Evolutionary conservation across 2,329 filamentous ascomycete species (phyloP).

Genomic region (Periglandula ipomoeae): DNA sequence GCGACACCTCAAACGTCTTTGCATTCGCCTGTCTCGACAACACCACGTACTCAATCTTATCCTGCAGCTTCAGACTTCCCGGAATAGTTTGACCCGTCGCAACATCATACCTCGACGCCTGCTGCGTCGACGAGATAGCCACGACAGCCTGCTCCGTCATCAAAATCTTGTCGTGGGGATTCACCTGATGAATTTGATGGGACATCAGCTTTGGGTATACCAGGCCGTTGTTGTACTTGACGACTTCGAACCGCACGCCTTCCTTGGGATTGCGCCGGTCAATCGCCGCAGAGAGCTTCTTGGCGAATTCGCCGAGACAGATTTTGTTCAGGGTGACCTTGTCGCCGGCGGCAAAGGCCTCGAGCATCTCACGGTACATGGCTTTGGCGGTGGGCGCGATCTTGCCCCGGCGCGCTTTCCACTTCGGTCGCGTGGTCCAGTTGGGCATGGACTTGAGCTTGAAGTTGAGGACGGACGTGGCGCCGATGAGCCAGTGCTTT

Average conservation of each 20-base stretch:
- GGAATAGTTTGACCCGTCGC: constrained; percentile 30
- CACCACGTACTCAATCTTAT: constrained; percentile 56
- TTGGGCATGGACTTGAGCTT: constrained; percentile 37
- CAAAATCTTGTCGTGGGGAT: constrained; percentile 28
- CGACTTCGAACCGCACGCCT: constrained; percentile 43
- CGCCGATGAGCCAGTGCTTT: constrained; percentile 26
- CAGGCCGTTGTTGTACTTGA: constrained; percentile 35
- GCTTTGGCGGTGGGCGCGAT: constrained; percentile 45
- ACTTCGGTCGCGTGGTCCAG: constrained; percentile 31
- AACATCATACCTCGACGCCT: constrained; percentile 32
- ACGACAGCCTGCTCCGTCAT: constrained; percentile 48
- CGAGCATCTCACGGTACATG: constrained; percentile 53
- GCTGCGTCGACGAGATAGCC: constrained; percentile 47
- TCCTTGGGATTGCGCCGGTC: constrained; percentile 37
- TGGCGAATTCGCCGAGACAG: constrained; percentile 43
- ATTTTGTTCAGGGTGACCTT: constrained; percentile 37
- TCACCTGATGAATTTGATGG: constrained; percentile 41
- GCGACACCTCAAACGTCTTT: constrained; percentile 34
- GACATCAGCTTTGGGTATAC: constrained; percentile 43
- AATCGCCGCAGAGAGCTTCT: constrained; percentile 44
- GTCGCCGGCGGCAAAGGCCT: constrained; percentile 52
- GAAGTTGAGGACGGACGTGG: constrained; percentile 25
- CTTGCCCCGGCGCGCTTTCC: constrained; percentile 31
- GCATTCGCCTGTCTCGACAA: constrained; percentile 40
- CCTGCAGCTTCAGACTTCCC: constrained; percentile 39